Percentiles rank a stretch among this genome's conserved stretches.
phyloP scores from a whole-genome alignment of 768 basidiomycete species.

The Leccinum obscurum region DNA sequence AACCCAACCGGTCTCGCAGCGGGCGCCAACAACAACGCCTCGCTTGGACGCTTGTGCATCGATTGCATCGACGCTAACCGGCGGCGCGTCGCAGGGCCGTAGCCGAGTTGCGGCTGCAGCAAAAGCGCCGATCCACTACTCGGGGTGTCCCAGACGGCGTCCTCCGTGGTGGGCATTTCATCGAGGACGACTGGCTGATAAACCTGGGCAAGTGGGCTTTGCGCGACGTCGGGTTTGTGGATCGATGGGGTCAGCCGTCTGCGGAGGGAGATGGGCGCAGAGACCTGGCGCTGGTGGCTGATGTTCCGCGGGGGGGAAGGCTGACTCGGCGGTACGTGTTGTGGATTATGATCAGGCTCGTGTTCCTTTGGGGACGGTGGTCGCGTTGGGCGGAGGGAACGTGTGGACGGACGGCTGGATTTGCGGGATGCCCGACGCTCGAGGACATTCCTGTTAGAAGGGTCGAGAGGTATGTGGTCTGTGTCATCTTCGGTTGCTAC shows the following conservation, averaged over 20 bases:
- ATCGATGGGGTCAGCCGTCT: constrained; percentile 23
- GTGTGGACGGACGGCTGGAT: constrained; percentile 34
- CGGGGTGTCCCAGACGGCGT: constrained; percentile 26
- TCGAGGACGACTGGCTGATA: constrained; percentile 68
- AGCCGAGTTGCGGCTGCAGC: constrained; percentile 28
- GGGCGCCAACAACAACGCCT: constrained; percentile 9
- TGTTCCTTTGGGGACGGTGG: constrained; percentile 27
- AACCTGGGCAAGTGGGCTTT: constrained; percentile 68
- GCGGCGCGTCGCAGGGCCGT: constrained; percentile 42
- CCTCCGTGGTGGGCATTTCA: constrained; percentile 38
- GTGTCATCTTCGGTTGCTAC: constrained; percentile 11
- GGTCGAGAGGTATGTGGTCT: constrained; percentile 12
- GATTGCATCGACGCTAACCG: constrained; percentile 38
- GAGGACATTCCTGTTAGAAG: constrained; percentile 8
- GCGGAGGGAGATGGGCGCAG: constrained; percentile 19
- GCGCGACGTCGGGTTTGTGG: constrained; percentile 28
- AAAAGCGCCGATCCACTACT: constrained; percentile 11
- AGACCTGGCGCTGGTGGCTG: constrained; percentile 13
- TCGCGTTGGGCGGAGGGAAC: constrained; percentile 20
- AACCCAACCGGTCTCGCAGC: background rate
- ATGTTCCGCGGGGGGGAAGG: constrained; percentile 12
- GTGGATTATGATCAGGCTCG: constrained; percentile 9
- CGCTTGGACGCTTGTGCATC: constrained; percentile 14
- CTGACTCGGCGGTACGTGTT: background rate
- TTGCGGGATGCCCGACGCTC: constrained; percentile 36